A percentile compares a stretch with the other conserved stretches of the same genome.
Evolutionary conservation across 2,329 filamentous ascomycete species (phyloP).

Genomic region (Byssochlamys sp.): DNA sequence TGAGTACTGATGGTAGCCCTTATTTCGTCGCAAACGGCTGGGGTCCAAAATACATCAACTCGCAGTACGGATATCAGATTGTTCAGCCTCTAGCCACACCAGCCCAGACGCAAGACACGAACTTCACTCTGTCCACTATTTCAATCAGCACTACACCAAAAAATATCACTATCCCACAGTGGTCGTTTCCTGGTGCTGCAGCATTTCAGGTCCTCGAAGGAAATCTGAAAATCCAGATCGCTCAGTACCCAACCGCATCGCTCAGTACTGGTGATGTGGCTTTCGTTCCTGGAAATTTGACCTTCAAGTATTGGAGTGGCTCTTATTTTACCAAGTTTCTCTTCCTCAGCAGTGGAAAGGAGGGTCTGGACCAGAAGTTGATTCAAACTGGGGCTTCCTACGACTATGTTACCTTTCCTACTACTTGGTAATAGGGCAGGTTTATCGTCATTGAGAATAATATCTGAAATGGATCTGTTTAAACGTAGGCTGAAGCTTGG

Average conservation of each 20-base stretch:
- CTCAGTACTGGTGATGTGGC: conserved; percentile 31
- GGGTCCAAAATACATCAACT: conserved; percentile 38
- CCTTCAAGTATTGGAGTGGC: conserved; percentile 26
- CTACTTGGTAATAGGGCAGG: too few relatives aligned
- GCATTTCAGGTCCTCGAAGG: conserved; percentile 35
- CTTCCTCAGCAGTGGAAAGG: conserved; percentile 11
- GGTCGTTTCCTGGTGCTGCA: conserved; percentile 20
- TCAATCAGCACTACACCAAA: conserved; percentile 23
- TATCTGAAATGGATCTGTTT: conserved; percentile 1
- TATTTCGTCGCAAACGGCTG: conserved; percentile 40
- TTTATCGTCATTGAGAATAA: too few relatives aligned
- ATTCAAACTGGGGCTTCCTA: conserved; percentile 10
- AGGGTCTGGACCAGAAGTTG: conserved; percentile 12
- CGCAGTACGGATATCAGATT: conserved; percentile 32
- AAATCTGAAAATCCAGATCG: conserved; percentile 23
- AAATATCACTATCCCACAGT: conserved; percentile 13
- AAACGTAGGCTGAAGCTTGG: too few relatives aligned
- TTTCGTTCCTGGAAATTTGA: conserved; percentile 27
- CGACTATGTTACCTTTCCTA: conserved; percentile 13
- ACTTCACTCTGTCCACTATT: conserved; percentile 39
- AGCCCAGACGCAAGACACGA: conserved; percentile 27
- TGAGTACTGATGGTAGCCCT: conserved; percentile 25
- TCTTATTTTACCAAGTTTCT: conserved; percentile 16
- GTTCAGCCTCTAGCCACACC: conserved; percentile 37
- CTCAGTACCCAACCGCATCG: conserved; percentile 17